These are phyloP conservation scores for Sordariomycetes sp. DNA, from an alignment of 2,329 filamentous ascomycete species.

Conservation along the genomic window DNA sequence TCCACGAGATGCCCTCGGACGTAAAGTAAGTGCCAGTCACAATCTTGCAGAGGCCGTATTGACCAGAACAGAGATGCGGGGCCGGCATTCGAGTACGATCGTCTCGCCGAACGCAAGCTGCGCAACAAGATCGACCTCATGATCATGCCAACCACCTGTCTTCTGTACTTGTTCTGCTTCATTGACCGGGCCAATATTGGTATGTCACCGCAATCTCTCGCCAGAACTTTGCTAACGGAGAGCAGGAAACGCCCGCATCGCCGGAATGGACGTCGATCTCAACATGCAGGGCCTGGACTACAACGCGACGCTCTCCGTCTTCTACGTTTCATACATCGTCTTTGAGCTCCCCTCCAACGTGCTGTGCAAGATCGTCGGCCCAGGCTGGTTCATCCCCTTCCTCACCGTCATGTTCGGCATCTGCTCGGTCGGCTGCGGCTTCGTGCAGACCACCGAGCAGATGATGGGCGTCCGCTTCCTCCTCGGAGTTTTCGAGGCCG, in stretches of 20 bases:
- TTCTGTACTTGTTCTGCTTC: conserved; percentile 45
- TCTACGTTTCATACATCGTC: conserved; percentile 55
- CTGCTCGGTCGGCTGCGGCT: conserved; percentile 58
- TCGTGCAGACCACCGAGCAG: conserved; percentile 54
- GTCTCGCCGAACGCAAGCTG: conserved; percentile 42
- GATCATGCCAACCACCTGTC: conserved; percentile 51
- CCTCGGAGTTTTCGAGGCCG: conserved; percentile 61
- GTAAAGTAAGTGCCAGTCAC: too few species aligned
- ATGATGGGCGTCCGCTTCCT: conserved; percentile 60
- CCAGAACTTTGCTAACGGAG: too few species aligned
- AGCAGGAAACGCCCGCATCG: conserved; percentile 62
- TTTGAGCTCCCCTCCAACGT: conserved; percentile 60
- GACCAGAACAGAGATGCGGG: conserved; percentile 1
- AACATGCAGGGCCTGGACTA: conserved; percentile 54
- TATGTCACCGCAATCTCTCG: too few species aligned
- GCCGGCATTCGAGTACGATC: conserved; percentile 1
- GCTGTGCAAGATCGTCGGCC: conserved; percentile 52
- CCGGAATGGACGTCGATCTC: conserved; percentile 55
- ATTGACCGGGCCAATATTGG: conserved; percentile 57
- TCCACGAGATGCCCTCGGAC: too few species aligned
- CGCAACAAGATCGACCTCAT: conserved; percentile 52
- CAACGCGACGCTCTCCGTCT: conserved; percentile 56
- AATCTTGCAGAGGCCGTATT: too few species aligned
- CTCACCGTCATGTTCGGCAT: conserved; percentile 58
- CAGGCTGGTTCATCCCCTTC: conserved; percentile 55